A percentile compares a stretch with the other conserved stretches of the same genome.
These are phyloP conservation scores for Pelargonium fulgidum DNA, from an alignment of 441 rosid genomes.

Conservation along the genomic window DNA sequence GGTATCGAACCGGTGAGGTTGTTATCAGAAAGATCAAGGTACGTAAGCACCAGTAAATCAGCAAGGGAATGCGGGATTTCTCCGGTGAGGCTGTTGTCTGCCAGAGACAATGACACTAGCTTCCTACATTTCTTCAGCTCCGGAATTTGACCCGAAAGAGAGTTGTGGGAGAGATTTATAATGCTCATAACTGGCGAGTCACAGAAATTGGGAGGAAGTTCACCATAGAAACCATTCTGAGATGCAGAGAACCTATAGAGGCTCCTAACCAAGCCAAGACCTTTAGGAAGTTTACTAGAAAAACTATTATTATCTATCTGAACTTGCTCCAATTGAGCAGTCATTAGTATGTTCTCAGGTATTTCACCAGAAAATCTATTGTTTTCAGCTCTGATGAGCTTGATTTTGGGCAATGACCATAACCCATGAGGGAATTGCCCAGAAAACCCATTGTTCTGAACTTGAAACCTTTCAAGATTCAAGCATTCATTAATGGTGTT, in stretches of 20 bases:
- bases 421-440: constrained; percentile 46
- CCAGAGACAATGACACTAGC: constrained; percentile 56
- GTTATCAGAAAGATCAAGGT: constrained; percentile 62
- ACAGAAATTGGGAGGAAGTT: constrained; percentile 49
- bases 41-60: constrained; percentile 57
- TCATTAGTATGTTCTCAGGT: constrained; percentile 46
- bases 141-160: constrained; percentile 49
- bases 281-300: constrained; percentile 48
- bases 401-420: constrained; percentile 55
- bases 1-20: constrained; percentile 55
- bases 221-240: constrained; percentile 41
- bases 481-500: constrained; percentile 39
- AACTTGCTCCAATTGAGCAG: constrained; percentile 51
- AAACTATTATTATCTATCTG: constrained; percentile 60
- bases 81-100: constrained; percentile 47
- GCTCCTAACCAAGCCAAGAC: constrained; percentile 58
- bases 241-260: constrained; percentile 65
- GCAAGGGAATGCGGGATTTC: constrained; percentile 48
- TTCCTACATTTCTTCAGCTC: constrained; percentile 58
- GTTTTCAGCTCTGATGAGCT: constrained; percentile 53
- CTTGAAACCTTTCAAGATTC: constrained; percentile 57
- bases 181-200: constrained; percentile 70
- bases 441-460: constrained; percentile 53
- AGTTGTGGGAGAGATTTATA: constrained; percentile 52
- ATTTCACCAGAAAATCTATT: constrained; percentile 48